Evolutionary conservation across 2,329 filamentous ascomycete genomes (phyloP).

Genomic region (Diaporthe ampelina): DNA sequence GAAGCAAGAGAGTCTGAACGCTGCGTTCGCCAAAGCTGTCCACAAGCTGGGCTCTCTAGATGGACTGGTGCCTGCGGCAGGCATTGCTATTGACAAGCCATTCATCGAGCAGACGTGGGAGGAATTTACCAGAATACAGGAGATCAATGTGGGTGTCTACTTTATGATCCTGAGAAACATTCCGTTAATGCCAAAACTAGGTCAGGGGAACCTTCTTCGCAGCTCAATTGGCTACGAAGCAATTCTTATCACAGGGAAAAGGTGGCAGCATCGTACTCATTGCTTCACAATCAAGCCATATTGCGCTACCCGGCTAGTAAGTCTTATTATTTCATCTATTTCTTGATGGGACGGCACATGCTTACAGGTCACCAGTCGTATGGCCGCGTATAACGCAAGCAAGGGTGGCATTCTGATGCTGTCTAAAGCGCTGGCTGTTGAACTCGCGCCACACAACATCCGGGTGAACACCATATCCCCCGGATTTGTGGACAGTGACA

Average conservation of each 20-base stretch:
- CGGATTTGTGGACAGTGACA: constrained; percentile 55
- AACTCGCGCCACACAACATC: constrained; percentile 54
- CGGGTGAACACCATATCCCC: constrained; percentile 56
- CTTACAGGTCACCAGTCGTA: constrained; percentile 41
- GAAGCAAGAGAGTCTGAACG: constrained; percentile 48
- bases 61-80: constrained; percentile 53
- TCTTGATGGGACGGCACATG: neutral
- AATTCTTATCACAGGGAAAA: constrained; percentile 56
- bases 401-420: constrained; percentile 59
- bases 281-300: constrained; percentile 55
- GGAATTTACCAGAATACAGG: constrained; percentile 55
- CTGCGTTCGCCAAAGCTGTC: constrained; percentile 46
- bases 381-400: constrained; percentile 59
- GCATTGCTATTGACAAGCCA: constrained; percentile 59
- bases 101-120: constrained; percentile 60
- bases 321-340: neutral
- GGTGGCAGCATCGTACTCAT: constrained; percentile 57
- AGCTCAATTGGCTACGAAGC: constrained; percentile 54
- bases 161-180: neutral
- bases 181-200: constrained; percentile 43
- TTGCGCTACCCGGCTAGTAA: constrained; percentile 52
- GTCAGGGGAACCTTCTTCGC: constrained; percentile 58
- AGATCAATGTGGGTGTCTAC: constrained; percentile 55
- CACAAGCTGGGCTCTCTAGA: constrained; percentile 48
- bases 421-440: constrained; percentile 54